Evolutionary conservation across 2,329 filamentous ascomycete species (phyloP).

Genomic region (Blastomyces parvus): DNA sequence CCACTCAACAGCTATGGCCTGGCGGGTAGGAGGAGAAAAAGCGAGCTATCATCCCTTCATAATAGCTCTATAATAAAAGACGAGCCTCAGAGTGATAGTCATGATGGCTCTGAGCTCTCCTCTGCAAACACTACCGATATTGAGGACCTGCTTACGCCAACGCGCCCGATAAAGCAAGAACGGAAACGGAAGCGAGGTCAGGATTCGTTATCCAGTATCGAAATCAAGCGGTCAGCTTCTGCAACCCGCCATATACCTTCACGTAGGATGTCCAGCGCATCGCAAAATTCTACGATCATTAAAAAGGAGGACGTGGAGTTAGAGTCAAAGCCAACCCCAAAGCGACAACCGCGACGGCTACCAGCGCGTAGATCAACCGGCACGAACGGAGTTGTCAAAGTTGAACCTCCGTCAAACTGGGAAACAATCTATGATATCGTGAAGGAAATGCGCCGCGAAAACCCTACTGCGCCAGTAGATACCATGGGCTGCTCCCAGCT

Average conservation of each 20-base stretch:
- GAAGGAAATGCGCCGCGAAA: constrained; percentile 65
- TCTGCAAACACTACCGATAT: constrained; percentile 43
- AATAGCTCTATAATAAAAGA: constrained; percentile 22
- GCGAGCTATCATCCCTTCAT: constrained; percentile 21
- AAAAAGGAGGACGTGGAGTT: not conserved
- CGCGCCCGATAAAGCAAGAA: constrained; percentile 32
- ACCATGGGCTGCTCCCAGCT: constrained; percentile 80
- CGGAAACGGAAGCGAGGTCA: constrained; percentile 35
- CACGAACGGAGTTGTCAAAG: constrained; percentile 27
- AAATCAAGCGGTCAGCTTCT: constrained; percentile 1
- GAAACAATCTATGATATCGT: constrained; percentile 68
- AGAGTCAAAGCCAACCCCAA: constrained; percentile 18
- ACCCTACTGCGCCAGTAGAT: constrained; percentile 69
- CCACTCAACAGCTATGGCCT: constrained; percentile 21
- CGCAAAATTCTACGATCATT: not conserved
- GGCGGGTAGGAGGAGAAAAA: constrained; percentile 20
- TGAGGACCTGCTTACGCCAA: constrained; percentile 44
- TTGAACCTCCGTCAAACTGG: constrained; percentile 68
- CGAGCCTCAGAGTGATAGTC: constrained; percentile 25
- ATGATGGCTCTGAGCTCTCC: constrained; percentile 25
- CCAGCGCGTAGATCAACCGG: constrained; percentile 34
- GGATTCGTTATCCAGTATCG: not conserved
- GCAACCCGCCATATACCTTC: constrained; percentile 13
- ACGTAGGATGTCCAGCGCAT: not conserved
- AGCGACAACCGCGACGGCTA: constrained; percentile 30